Base-by-base conservation (phyloP, 2,329 filamentous ascomycete species). In the Monascus ruber region DNA sequence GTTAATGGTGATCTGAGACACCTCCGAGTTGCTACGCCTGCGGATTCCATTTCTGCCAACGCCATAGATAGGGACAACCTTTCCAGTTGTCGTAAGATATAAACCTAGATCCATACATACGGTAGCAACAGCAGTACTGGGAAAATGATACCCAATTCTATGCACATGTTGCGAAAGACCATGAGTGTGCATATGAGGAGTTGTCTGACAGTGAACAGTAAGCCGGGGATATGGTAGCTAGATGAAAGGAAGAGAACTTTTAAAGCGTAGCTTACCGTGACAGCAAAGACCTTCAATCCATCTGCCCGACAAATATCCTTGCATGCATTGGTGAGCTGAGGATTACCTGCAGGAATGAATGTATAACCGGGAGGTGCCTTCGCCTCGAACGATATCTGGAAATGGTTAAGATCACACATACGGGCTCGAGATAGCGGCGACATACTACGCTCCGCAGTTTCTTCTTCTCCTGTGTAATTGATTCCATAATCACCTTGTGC, bases 71-170 rank as follows among this genome's bases (percentile, higher is more conserved):
- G 61, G 59, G 34, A 65, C 63, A 44, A 63, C 65, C 59, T 54
- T 77, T 53, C 63, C 72, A 52, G 53, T 64, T 55, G 59, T 55
- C 25, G 63, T 66, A 26, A 71, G 57, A 45, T 65, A 63, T 25
- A 71, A 50, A 17, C 66, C 65, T 35, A 68, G 53, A 33, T 68
- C 62, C 46, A 59, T 64, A 50, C 75, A 78, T 29, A 74, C 73
- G 42, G 71, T 63, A 33, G 71, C 69, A 31, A 81, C 72, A 41
- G 79, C 68, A n/a, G 70, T 62, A 42, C 70, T 70, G 5, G 74
- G 74, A 44, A 81, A 80, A 52, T 80, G 76, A 53, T 77, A 75
- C 10, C 77, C 77, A 44, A 79, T 70, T 32, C 76, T 69, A 47
- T 77, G 70, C 36, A 79, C 70, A 52, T 80, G 74, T 49, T 76